phyloP scores from a whole-genome alignment of 495 filamentous ascomycete species.

The Xylaria curta region DNA sequence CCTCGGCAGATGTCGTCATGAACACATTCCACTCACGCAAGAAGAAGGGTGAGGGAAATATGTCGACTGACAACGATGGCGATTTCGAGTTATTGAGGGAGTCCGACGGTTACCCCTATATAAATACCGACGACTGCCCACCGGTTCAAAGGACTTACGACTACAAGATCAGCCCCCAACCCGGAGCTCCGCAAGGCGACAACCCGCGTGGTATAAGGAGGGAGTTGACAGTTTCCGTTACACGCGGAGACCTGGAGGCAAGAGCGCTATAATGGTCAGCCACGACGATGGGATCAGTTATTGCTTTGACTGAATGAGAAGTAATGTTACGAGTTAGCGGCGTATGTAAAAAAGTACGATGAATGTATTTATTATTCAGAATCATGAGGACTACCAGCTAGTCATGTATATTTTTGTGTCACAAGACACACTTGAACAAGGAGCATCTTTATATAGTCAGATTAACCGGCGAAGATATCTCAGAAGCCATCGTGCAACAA shows the following conservation, averaged over 20 bases:
- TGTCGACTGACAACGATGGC: neutral
- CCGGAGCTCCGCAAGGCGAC: neutral
- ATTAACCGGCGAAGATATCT: no score
- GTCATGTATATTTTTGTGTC: neutral
- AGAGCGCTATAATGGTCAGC: neutral
- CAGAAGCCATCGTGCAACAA: no score
- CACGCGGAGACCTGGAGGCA: neutral
- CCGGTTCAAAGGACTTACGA: neutral
- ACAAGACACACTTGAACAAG: no score
- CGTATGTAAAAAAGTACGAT: neutral
- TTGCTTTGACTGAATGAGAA: neutral
- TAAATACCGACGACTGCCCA: neutral
- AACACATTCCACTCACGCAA: slow-evolving; percentile 9
- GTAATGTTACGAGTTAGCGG: neutral
- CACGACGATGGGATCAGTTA: neutral
- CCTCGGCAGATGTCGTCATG: neutral
- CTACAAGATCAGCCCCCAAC: neutral
- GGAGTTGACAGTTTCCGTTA: neutral
- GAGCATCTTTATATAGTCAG: no score
- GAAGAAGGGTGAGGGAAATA: neutral
- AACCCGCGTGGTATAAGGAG: neutral
- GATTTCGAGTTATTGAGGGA: neutral
- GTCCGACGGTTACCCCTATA: neutral
- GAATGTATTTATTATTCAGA: neutral
- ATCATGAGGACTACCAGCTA: neutral